Evolutionary conservation across 2,329 filamentous ascomycete species (phyloP).

Genomic region (Aspergillus alliaceus): DNA sequence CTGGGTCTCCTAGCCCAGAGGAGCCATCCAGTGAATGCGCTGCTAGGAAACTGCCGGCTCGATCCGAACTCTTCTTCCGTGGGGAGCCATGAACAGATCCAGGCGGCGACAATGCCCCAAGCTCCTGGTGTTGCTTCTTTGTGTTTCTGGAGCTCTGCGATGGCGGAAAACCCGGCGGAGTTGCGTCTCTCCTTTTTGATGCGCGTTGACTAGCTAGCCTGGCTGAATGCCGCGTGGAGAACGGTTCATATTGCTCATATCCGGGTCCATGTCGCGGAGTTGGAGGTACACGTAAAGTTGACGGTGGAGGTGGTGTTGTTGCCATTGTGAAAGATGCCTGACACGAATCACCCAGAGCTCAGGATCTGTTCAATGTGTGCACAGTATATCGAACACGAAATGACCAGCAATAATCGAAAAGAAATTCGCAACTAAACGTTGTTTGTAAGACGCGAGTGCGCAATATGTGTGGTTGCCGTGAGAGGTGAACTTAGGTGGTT

Average conservation of each 20-base stretch:
- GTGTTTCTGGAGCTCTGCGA: conserved; percentile 19
- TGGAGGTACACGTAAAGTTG: conserved; percentile 40
- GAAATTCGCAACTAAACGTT: background rate
- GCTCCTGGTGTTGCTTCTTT: conserved; percentile 25
- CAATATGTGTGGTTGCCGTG: background rate
- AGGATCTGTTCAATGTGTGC: background rate
- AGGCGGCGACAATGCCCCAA: conserved; percentile 29
- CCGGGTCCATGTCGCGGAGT: conserved; percentile 48
- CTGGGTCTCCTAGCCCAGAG: conserved; percentile 17
- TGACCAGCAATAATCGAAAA: background rate
- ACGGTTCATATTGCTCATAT: conserved; percentile 44
- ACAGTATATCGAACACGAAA: background rate
- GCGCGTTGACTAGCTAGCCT: conserved; percentile 38
- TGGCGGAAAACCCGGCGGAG: conserved; percentile 29
- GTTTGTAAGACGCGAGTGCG: background rate
- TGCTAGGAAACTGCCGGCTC: conserved; percentile 9
- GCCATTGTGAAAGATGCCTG: conserved; percentile 34
- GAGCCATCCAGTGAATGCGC: conserved; percentile 21
- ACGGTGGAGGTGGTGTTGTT: conserved; percentile 46
- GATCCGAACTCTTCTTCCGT: conserved; percentile 25
- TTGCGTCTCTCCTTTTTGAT: conserved; percentile 26
- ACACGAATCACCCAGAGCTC: background rate
- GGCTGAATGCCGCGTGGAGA: conserved; percentile 41
- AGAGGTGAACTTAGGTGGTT: background rate
- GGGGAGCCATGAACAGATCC: conserved; percentile 28